Conservation (phyloP, 2,329 filamentous ascomycete genomes). For the Claviceps citrina region DNA sequence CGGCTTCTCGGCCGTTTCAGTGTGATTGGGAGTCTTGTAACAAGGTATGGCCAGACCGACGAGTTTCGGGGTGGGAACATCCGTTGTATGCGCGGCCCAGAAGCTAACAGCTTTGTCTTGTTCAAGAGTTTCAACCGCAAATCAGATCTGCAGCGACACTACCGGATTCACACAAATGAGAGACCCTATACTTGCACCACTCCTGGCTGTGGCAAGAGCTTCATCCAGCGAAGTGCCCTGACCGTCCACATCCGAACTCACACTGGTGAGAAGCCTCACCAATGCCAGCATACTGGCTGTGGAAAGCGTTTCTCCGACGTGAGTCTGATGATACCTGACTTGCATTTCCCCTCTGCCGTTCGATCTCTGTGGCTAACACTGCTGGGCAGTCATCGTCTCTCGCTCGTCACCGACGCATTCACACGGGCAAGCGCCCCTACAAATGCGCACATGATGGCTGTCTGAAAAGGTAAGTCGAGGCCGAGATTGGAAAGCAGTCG, state of each 20-base stretch:
- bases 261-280: conserved; percentile 59
- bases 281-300: conserved; percentile 49
- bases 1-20: conserved; percentile 44
- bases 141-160: conserved; percentile 54
- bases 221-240: conserved; percentile 54
- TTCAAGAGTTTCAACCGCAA: conserved; percentile 55
- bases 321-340: conserved; percentile 18
- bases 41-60: conserved; percentile 32
- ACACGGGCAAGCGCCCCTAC: conserved; percentile 52
- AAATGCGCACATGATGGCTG: conserved; percentile 47
- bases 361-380: conserved; percentile 6
- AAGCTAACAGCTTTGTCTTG: neutral
- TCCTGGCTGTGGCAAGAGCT: conserved; percentile 50
- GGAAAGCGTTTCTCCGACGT: conserved; percentile 58
- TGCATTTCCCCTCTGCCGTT: neutral
- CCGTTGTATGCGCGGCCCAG: neutral
- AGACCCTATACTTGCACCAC: conserved; percentile 48
- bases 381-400: conserved; percentile 43
- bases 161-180: conserved; percentile 58
- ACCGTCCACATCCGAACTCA: conserved; percentile 58
- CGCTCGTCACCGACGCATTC: conserved; percentile 48
- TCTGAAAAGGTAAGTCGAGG: conserved; percentile 35
- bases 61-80: neutral
- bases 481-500: neutral
- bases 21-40: conserved; percentile 48